Evolutionary conservation across 73 alveolate species (phyloP).

Genomic region (Stentor coeruleus): DNA sequence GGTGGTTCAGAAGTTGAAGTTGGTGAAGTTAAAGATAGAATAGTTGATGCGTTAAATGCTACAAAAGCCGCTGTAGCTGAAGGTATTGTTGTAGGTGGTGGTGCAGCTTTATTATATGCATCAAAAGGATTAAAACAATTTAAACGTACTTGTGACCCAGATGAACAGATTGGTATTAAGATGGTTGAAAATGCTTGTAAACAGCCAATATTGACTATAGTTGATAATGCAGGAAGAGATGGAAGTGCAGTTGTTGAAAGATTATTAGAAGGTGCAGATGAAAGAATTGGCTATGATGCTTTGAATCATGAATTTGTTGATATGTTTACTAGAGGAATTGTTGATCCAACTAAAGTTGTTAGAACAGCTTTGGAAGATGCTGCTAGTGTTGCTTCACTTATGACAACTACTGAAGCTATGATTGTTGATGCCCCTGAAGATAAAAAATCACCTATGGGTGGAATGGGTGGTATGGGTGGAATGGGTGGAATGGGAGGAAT

Average conservation of each 20-base stretch:
- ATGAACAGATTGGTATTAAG: slow-evolving; percentile 80
- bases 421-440: slow-evolving; percentile 53
- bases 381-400: slow-evolving; percentile 90
- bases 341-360: slow-evolving; percentile 97
- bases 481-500: slow-evolving; percentile 90
- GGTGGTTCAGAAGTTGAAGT: slow-evolving; percentile 96
- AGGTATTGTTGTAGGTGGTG: slow-evolving; percentile 96
- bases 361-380: slow-evolving; percentile 94
- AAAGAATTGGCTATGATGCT: slow-evolving; percentile 77
- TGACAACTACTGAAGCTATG: slow-evolving; percentile 92
- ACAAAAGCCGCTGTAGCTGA: slow-evolving; percentile 96
- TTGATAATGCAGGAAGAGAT: slow-evolving; percentile 81
- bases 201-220: slow-evolving; percentile 77
- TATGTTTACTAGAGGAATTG: slow-evolving; percentile 83
- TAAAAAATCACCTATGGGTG: slow-evolving; percentile 40
- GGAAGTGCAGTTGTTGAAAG: slow-evolving; percentile 75
- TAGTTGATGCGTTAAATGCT: slow-evolving; percentile 95
- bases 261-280: slow-evolving; percentile 57
- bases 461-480: slow-evolving; percentile 49
- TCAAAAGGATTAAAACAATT: slow-evolving; percentile 54
- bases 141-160: slow-evolving; percentile 84
- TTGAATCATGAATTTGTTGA: slow-evolving; percentile 63
- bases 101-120: slow-evolving; percentile 87
- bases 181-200: slow-evolving; percentile 72
- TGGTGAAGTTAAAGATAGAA: slow-evolving; percentile 90